Evolutionary conservation across 2,329 filamentous ascomycete genomes (phyloP).

Genomic region (Aspergillus luchuensis): DNA sequence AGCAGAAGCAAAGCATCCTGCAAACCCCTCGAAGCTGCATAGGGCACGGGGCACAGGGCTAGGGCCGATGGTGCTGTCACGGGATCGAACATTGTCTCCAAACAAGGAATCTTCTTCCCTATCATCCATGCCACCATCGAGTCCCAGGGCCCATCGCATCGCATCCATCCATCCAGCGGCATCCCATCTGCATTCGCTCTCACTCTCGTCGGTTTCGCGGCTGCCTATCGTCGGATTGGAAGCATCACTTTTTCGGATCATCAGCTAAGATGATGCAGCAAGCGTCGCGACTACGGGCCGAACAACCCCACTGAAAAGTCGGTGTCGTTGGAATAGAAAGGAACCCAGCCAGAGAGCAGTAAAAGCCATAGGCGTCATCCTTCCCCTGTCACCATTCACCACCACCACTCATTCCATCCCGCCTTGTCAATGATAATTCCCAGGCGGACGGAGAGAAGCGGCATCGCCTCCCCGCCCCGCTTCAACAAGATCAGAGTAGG

Average conservation of each 20-base stretch:
- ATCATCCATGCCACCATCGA: neutral
- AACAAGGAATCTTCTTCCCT: neutral
- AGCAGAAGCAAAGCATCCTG: slow-evolving; percentile 2
- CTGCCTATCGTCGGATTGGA: neutral
- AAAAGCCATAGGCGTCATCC: neutral
- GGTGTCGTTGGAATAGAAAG: neutral
- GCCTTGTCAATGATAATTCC: neutral
- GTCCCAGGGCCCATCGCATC: neutral
- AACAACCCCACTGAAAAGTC: slow-evolving; percentile 9
- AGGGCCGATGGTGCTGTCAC: slow-evolving; percentile 12
- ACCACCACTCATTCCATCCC: slow-evolving; percentile 1
- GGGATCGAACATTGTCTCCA: slow-evolving; percentile 5
- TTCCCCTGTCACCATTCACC: neutral
- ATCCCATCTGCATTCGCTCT: neutral
- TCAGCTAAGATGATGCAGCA: neutral
- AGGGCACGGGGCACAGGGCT: slow-evolving; percentile 16
- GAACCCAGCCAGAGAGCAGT: neutral
- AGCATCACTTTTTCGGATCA: neutral
- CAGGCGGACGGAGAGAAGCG: neutral
- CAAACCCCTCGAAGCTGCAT: neutral
- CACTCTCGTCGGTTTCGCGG: neutral
- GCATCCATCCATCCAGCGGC: neutral
- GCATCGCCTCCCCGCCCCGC: neutral
- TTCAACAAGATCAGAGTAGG: neutral
- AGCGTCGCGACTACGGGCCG: neutral